phyloP scores from a whole-genome alignment of 768 basidiomycete species.

The Kwoniella mangroviensis region DNA sequence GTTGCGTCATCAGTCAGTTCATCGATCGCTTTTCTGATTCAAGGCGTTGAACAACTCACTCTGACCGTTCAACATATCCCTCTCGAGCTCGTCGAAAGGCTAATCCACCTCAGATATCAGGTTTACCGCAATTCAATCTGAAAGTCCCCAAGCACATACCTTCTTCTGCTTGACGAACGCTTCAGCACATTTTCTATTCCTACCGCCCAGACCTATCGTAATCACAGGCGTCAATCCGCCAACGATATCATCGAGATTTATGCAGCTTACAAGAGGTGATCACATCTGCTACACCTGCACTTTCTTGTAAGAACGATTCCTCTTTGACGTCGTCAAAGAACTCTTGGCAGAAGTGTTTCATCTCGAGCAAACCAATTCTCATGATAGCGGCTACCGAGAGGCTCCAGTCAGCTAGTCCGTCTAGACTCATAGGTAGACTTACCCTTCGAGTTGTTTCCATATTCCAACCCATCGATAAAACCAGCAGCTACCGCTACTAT shows the following conservation, averaged over 20 bases:
- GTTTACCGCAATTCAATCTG: too few relatives aligned
- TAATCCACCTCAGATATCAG: constrained; percentile 23
- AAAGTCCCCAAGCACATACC: too few relatives aligned
- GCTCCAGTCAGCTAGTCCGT: not conserved
- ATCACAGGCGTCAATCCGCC: too few relatives aligned
- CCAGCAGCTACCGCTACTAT: constrained; percentile 63
- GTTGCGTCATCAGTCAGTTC: not conserved
- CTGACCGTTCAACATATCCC: constrained; percentile 61
- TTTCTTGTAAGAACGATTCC: constrained; percentile 61
- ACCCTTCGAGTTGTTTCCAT: constrained; percentile 61
- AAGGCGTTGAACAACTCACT: constrained; percentile 42
- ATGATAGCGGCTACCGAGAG: constrained; percentile 60
- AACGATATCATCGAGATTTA: too few relatives aligned
- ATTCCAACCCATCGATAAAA: constrained; percentile 60
- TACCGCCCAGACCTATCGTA: constrained; percentile 55
- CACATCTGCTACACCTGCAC: constrained; percentile 61
- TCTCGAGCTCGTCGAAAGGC: constrained; percentile 60
- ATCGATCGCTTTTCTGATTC: not conserved
- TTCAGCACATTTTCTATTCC: constrained; percentile 54
- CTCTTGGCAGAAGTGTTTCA: constrained; percentile 61
- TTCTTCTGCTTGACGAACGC: constrained; percentile 61
- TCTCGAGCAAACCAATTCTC: constrained; percentile 62
- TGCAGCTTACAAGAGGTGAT: constrained; percentile 61
- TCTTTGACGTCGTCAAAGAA: constrained; percentile 60
- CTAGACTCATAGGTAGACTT: not conserved